phyloP scores from a whole-genome alignment of 2,329 filamentous ascomycete genomes.

The Pezicula carpinea region DNA sequence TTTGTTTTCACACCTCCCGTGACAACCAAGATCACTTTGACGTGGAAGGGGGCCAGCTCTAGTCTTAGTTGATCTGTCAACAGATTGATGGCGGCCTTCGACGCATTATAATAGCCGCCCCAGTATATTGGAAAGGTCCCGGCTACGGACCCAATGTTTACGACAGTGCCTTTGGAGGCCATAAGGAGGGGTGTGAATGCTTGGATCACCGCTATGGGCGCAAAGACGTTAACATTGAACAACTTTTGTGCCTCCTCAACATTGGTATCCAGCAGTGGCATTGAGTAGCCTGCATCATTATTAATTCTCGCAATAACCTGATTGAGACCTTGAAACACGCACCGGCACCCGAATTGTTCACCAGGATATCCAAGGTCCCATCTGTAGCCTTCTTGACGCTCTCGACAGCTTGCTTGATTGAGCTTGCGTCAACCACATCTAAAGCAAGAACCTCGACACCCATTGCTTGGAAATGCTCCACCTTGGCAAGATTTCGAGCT shows the following conservation, averaged over 20 bases:
- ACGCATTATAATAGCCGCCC: slow-evolving; percentile 21
- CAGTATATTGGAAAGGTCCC: slow-evolving; percentile 10
- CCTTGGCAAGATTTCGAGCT: slow-evolving; percentile 29
- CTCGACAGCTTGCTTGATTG: slow-evolving; percentile 26
- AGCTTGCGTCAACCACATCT: slow-evolving; percentile 32
- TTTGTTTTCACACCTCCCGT: slow-evolving; percentile 17
- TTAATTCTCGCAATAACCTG: too few relatives aligned
- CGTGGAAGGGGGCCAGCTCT: slow-evolving; percentile 16
- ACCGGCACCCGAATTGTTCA: slow-evolving; percentile 39
- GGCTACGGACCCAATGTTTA: slow-evolving; percentile 37
- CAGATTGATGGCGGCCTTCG: slow-evolving; percentile 16
- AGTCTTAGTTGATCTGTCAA: slow-evolving; percentile 15
- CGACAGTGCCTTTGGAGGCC: slow-evolving; percentile 33
- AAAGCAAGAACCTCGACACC: slow-evolving; percentile 29
- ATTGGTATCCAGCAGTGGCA: slow-evolving; percentile 30
- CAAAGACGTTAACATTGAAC: slow-evolving; percentile 31
- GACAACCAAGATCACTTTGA: slow-evolving; percentile 17
- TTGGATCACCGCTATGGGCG: slow-evolving; percentile 26
- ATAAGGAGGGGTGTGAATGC: slow-evolving; percentile 25
- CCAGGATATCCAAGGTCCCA: slow-evolving; percentile 36
- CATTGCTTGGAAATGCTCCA: slow-evolving; percentile 14
- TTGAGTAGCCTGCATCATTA: slow-evolving; percentile 11
- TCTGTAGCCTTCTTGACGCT: slow-evolving; percentile 28
- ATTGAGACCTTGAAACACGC: neutral
- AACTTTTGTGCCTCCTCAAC: slow-evolving; percentile 22